Base-by-base conservation (phyloP, 352 stramenopile genomes). In the Pythium folliculosum region DNA sequence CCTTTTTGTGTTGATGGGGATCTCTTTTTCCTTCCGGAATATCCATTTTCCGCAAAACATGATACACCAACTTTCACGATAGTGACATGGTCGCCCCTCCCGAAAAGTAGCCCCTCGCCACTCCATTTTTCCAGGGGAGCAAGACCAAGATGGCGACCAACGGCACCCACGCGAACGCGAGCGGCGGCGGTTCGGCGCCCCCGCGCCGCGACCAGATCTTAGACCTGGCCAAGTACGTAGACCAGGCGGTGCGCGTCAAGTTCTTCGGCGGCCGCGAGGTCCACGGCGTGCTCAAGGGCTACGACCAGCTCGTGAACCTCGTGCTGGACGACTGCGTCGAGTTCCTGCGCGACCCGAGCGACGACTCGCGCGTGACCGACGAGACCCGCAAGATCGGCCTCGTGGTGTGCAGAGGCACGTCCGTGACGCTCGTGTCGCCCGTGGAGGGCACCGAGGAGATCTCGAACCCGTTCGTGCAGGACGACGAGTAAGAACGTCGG, bases 221-320 rank as follows among this genome's bases (percentile, higher is more conserved):
- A 48, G 94, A 99, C 74, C 79, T 99, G 61, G 87, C 79, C 61
- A 98, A 98, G 80, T 95, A 98, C 69, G 93, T 98, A 65, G 93
- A 98, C 80, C 90, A 97, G 66, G 82, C 84, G 21, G 92, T 99
- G 45, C 92, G 92, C 60, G 94, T 99, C 49, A 98, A 98, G 78
- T 98, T 98, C 65, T 81, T 97, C 40, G 96, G 95, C 27, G 96
- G 96, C 0, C 78, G 95, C 61, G 94, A 98, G 76, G 81, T 98
- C 17, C 81, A 88, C 61, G 96, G 96, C 61, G 86, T 90, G 48
- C 80, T 99, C 45, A 97, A 97, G 73, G 96, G 96, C 61, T 99
- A 98, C 80, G 96, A 99, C 76, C 91, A 98, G 71, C 79, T 99
- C 38, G 94, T 98, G 43, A 99, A 99, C 85, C 84, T 99, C 45